Base-by-base conservation (phyloP, 768 basidiomycete species). In the Rhodotorula graminis region DNA sequence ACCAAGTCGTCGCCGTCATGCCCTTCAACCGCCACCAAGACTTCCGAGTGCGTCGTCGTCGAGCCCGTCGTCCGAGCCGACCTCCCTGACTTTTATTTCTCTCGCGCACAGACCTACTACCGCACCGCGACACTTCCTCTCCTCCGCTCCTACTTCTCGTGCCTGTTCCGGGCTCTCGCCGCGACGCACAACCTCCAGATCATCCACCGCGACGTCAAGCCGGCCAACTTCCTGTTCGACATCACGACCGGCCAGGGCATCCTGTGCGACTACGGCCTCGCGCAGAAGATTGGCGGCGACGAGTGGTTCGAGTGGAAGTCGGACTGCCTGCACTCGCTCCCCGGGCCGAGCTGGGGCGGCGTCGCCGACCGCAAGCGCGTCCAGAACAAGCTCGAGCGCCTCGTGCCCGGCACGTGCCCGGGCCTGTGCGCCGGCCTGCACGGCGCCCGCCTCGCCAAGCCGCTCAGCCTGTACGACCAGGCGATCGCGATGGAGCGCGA, bases 181-280 rank as follows among this genome's bases (percentile, higher is more conserved):
- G 93, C 95, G 78, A 89, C 93, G 37, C 94, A 98, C 80, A 83
- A 87, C 19, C 85, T 93, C 65, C 87, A 86, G 11, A 89, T 98
- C 77, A 91, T 98, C 64, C 95, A 98, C 80, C 91, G 95, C 58
- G 95, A 98, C 81, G 91, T 98, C 77, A 98, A 98, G 80, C 94
- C 95, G 31, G 95, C 94, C 71, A 98, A 98, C 81, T 98, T 98
- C 80, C 85, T 98, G 49, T 97, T 89, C 80, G 92, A 98, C 80
- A 89, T 91, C 50, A 86, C 85, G 50, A 89, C 88, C 14, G 89
- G 90, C 18, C 84, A 88, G 21, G 96, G 96, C 33, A 90, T 90
- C 1, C 82, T 99, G 15, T 92, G 92, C 76, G 96, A 98, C 81
- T 96, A 97, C 79, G 96, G 96, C 29, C 85, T 99, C 8, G 96